phyloP scores from a whole-genome alignment of 768 basidiomycete genomes.

The Chlorophyllum brunneum region DNA sequence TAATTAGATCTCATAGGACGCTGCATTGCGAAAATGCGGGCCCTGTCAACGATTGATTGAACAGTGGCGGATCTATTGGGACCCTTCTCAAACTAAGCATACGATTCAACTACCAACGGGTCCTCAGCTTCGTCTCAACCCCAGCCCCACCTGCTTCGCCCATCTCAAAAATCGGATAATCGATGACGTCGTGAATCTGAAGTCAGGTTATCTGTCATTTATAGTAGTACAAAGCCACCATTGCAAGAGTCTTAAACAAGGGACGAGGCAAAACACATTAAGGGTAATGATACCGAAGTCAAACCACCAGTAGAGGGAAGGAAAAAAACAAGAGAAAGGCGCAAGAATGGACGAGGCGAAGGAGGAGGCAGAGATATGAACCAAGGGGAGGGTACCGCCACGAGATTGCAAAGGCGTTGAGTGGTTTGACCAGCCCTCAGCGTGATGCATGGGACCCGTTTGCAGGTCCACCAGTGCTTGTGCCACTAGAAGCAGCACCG shows the following conservation, averaged over 20 bases:
- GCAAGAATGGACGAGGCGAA: not conserved
- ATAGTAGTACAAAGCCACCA: not conserved
- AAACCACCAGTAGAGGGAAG: not conserved
- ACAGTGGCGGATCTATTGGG: too few species aligned
- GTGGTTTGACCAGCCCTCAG: not conserved
- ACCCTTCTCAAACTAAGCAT: too few species aligned
- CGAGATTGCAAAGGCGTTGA: not conserved
- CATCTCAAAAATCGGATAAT: not conserved
- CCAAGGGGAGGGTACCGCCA: slow-evolving; percentile 2
- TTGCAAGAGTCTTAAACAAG: not conserved
- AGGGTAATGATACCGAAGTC: slow-evolving; percentile 5
- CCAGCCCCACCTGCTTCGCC: not conserved
- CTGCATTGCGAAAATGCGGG: too few species aligned
- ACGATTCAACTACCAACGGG: too few species aligned
- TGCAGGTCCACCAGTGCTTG: not conserved
- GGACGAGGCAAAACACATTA: not conserved
- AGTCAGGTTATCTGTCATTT: not conserved
- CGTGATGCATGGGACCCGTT: not conserved
- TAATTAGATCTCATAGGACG: too few species aligned
- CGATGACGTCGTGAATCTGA: not conserved
- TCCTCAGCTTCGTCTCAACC: too few species aligned
- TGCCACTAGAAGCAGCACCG: slow-evolving; percentile 1
- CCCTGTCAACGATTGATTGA: too few species aligned
- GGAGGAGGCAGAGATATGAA: not conserved
- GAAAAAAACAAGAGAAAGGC: not conserved